Evolutionary conservation across 2,329 filamentous ascomycete species (phyloP), one percentile per base, ranked within the genome.

Genomic region (Phialophora chinensis): DNA sequence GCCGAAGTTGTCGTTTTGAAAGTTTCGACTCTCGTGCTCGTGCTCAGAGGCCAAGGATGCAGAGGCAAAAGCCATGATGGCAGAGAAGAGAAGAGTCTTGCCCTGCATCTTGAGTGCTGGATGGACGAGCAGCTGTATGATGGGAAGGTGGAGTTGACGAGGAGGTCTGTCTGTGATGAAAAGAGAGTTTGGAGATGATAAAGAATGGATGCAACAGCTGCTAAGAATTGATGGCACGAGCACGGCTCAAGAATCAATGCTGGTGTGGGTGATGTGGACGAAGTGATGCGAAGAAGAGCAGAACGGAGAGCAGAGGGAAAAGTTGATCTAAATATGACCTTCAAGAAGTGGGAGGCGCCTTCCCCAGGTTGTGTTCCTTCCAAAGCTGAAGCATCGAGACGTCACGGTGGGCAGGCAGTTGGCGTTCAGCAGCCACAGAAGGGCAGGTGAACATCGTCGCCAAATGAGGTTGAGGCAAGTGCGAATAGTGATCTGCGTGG

Each of bases 341-440:
- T 10, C 61, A 44, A 74, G 23, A 60, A 7, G 52, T 61, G 65
- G 62, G 62, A 67, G 65, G 65, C 56, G n/a, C 31, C 65, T 67
- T 54, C 65, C 25, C 29, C 3, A 27, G 29, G 27, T 23, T 23
- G 35, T 33, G n/a, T 27, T 66, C 65, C 23, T 63, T 60, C 65
- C 65, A 56, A 7, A 12, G 17, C 27, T 52, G 31, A 12, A 47
- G 56, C 23, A n/a, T 20, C 14, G 14, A 20, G 47, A 33, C 44
- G 25, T 53, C 31, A 53, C 59, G 14, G 4, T 29, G 17, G n/a
- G 27, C 53, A 58, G 42, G 38, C 38, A 7, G 17, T n/a, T n/a
- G 38, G 38, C 7, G 17, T 8, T 44, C 38, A 44, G 38, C 38
- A n/a, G 7, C 17, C 17, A 44, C 38, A n/a, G 38, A n/a, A 44